Conservation (phyloP, 2,329 filamentous ascomycete genomes). For the Fusarium multiceps region DNA sequence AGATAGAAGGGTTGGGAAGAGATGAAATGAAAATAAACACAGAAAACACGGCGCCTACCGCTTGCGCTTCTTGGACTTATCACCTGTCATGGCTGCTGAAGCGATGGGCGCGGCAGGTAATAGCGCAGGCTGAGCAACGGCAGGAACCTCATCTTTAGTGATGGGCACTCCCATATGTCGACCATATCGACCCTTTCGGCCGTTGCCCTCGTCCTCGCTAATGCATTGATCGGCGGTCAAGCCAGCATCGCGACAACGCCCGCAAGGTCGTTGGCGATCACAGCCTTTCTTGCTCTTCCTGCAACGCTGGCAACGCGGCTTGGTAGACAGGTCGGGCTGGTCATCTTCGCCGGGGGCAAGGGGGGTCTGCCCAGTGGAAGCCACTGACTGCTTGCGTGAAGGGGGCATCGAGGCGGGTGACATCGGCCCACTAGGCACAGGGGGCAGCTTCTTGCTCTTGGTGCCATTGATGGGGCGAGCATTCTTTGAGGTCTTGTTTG, state of each 20-base stretch:
- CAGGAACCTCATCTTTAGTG: constrained; percentile 64
- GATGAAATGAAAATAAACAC: constrained; percentile 3
- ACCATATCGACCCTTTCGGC: constrained; percentile 91
- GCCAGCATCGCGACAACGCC: constrained; percentile 94
- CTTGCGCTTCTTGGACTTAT: constrained; percentile 73
- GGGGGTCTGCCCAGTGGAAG: constrained; percentile 63
- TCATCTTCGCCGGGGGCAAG: constrained; percentile 80
- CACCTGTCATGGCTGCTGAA: constrained; percentile 51
- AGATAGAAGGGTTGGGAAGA: constrained; percentile 35
- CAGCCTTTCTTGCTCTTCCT: constrained; percentile 99
- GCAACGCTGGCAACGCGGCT: constrained; percentile 97
- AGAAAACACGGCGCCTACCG: constrained; percentile 53
- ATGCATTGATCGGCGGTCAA: constrained; percentile 93
- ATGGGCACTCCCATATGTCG: constrained; percentile 76
- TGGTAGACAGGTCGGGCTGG: constrained; percentile 90
- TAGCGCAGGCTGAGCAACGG: constrained; percentile 53
- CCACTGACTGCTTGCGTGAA: constrained; percentile 79
- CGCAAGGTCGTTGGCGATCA: constrained; percentile 94
- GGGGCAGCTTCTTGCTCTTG: constrained; percentile 65
- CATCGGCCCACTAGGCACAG: constrained; percentile 60
- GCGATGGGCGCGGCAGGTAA: constrained; percentile 60
- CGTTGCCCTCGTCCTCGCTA: constrained; percentile 97
- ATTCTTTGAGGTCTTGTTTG: constrained; percentile 57
- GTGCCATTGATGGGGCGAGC: constrained; percentile 52
- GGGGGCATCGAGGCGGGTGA: constrained; percentile 75